Evolutionary conservation across 306 rosid genomes (phyloP).

Genomic region (Vigna radiata): DNA sequence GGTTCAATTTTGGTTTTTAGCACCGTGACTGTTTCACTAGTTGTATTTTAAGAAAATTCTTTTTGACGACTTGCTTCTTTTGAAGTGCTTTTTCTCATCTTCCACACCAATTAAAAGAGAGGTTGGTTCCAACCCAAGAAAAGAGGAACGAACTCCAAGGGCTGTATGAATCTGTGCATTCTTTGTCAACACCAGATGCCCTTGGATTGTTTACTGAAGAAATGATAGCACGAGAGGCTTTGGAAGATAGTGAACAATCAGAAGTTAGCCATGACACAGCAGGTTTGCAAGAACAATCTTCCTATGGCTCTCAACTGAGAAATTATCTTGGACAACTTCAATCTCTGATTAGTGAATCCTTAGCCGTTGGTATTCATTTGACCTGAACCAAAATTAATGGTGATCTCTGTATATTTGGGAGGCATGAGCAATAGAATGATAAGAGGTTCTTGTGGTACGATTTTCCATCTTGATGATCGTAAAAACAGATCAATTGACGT

Average conservation of each 20-base stretch:
- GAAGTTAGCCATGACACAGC: constrained; percentile 38
- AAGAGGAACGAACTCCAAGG: constrained; percentile 59
- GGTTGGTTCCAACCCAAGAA: constrained; percentile 57
- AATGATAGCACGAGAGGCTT: constrained; percentile 46
- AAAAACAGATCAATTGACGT: no score
- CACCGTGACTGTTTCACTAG: constrained; percentile 2
- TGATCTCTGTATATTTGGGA: background rate
- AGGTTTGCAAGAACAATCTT: constrained; percentile 47
- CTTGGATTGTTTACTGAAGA: constrained; percentile 62
- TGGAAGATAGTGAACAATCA: constrained; percentile 35
- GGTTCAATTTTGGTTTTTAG: constrained; percentile 57
- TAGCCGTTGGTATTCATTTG: constrained; percentile 53
- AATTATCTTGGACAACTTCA: constrained; percentile 55
- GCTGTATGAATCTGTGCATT: constrained; percentile 68
- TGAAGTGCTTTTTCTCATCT: constrained; percentile 76
- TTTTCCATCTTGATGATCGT: background rate
- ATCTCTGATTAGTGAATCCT: constrained; percentile 58
- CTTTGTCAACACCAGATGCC: constrained; percentile 73
- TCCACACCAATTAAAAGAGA: constrained; percentile 69
- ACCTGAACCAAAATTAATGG: constrained; percentile 42
- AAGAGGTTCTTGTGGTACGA: constrained; percentile 10
- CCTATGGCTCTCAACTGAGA: constrained; percentile 46
- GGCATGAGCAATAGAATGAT: background rate
- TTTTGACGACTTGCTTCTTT: constrained; percentile 38
- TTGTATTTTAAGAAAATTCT: background rate